Conservation (phyloP, 1,284 basidiomycete species). For the Cerrena zonata region DNA sequence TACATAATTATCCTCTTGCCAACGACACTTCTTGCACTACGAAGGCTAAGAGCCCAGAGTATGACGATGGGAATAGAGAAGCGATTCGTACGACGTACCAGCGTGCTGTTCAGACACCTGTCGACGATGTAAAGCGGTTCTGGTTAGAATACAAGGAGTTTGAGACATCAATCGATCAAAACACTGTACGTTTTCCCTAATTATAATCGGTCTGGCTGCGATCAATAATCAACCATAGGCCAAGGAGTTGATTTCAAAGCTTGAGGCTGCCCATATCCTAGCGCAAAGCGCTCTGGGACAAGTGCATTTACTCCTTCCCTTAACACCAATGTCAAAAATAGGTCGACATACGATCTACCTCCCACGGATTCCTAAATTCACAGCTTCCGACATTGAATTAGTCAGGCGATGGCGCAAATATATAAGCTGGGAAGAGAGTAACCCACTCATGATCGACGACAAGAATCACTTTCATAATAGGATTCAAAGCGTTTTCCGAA, state of each 20-base stretch:
- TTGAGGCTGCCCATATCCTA: slow-evolving; percentile 86
- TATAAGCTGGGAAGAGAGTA: slow-evolving; percentile 92
- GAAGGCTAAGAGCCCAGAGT: slow-evolving; percentile 80
- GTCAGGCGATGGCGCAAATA: slow-evolving; percentile 87
- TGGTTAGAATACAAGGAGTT: slow-evolving; percentile 96
- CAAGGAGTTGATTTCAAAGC: slow-evolving; percentile 88
- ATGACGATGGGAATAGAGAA: slow-evolving; percentile 94
- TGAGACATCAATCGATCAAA: slow-evolving; percentile 85
- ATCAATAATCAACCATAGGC: slow-evolving; percentile 39
- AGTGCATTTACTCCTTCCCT: slow-evolving; percentile 63
- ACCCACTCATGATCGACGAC: slow-evolving; percentile 90
- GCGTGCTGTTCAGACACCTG: slow-evolving; percentile 86
- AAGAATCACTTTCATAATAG: slow-evolving; percentile 72
- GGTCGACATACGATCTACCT: slow-evolving; percentile 50
- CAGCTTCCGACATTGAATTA: slow-evolving; percentile 63
- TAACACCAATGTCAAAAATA: slow-evolving; percentile 37
- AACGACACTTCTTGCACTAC: background rate
- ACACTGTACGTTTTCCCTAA: slow-evolving; percentile 51
- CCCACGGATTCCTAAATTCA: slow-evolving; percentile 72
- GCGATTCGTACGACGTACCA: slow-evolving; percentile 88
- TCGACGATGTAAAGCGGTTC: slow-evolving; percentile 87
- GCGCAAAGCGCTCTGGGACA: slow-evolving; percentile 85
- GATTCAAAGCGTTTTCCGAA: slow-evolving; percentile 79
- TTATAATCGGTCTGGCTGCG: background rate
- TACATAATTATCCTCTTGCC: background rate